A percentile compares a stretch with the other conserved stretches of the same genome.
phyloP scores from a whole-genome alignment of 805 yeast species.

The Dipodascus geniculatus region DNA sequence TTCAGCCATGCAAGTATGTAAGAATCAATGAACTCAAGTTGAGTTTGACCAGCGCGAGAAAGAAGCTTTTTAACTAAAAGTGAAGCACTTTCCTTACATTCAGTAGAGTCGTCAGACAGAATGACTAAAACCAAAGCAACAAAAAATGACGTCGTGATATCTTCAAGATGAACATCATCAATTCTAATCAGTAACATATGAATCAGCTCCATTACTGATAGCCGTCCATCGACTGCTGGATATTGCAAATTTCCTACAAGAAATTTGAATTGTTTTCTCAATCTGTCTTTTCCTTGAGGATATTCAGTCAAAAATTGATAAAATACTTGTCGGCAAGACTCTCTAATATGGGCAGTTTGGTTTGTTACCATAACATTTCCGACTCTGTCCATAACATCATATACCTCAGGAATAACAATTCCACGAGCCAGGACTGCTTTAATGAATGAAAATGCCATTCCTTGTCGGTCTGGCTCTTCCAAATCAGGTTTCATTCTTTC shows the following conservation, averaged over 20 bases:
- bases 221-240: constrained; percentile 77
- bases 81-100: constrained; percentile 77
- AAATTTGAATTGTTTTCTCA: constrained; percentile 73
- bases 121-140: constrained; percentile 69
- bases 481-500: constrained; percentile 72
- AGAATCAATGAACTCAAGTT: constrained; percentile 27
- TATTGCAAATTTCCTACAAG: constrained; percentile 72
- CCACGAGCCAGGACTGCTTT: constrained; percentile 67
- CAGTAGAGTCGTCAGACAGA: constrained; percentile 63
- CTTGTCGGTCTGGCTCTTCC: constrained; percentile 81
- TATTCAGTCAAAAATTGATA: constrained; percentile 84
- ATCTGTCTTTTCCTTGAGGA: constrained; percentile 80
- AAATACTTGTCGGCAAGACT: constrained; percentile 71
- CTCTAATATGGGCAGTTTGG: constrained; percentile 72
- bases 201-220: constrained; percentile 81
- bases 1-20: constrained; percentile 51
- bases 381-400: constrained; percentile 75
- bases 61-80: constrained; percentile 46
- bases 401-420: constrained; percentile 73
- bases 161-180: constrained; percentile 34
- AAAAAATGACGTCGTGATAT: constrained; percentile 52
- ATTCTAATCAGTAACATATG: constrained; percentile 59
- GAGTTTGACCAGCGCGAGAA: constrained; percentile 32
- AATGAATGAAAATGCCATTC: constrained; percentile 75
- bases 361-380: constrained; percentile 82